Evolutionary conservation across 2,329 filamentous ascomycete species (phyloP).

Genomic region (Sporothrix pseudoabietina): DNA sequence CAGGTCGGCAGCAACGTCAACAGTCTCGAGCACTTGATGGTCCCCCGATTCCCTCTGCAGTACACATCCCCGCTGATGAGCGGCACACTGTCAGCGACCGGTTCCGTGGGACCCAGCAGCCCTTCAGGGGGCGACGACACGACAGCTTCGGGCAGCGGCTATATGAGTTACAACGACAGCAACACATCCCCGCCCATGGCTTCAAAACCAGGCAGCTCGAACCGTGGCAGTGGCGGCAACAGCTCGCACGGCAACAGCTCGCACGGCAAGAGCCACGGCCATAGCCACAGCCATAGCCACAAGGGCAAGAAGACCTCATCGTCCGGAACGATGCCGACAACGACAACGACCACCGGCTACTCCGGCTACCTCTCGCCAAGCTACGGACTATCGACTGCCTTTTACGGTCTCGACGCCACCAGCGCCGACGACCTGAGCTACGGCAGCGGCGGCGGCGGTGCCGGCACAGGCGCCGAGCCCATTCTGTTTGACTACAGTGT

Average conservation of each 20-base stretch:
- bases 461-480: conserved; percentile 27
- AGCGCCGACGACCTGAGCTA: conserved; percentile 31
- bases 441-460: not conserved
- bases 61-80: conserved; percentile 37
- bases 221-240: conserved; percentile 5
- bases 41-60: conserved; percentile 43
- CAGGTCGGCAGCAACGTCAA: conserved; percentile 20
- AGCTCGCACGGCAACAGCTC: not conserved
- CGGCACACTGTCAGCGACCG: conserved; percentile 30
- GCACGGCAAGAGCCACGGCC: not conserved
- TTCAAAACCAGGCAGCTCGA: not conserved
- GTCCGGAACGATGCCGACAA: not conserved
- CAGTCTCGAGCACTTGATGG: conserved; percentile 44
- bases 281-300: conserved; percentile 10
- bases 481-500: conserved; percentile 34
- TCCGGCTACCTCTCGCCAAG: conserved; percentile 24
- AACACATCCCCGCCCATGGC: not conserved
- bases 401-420: conserved; percentile 32
- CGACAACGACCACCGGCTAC: not conserved
- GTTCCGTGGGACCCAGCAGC: conserved; percentile 26
- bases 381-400: conserved; percentile 25
- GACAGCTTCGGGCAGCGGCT: not conserved
- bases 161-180: not conserved
- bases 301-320: conserved; percentile 17
- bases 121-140: conserved; percentile 3